Base-by-base conservation (phyloP, 768 basidiomycete genomes). In the Lactifluus pinguis region DNA sequence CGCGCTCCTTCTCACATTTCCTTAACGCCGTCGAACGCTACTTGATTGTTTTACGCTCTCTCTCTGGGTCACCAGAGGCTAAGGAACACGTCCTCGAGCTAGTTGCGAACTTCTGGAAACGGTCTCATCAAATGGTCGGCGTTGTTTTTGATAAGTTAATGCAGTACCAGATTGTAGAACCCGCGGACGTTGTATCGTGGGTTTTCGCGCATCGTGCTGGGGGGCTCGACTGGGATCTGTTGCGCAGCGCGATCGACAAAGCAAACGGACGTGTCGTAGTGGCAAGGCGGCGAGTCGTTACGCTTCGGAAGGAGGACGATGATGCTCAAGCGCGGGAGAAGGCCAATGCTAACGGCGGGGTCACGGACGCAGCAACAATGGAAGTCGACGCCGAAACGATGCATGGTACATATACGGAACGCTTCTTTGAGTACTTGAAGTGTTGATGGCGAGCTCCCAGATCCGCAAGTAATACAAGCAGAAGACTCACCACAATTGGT, bases 101-200 rank as follows among this genome's bases (percentile, higher is more conserved):
- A 2, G 83, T 87, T 0, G 82, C 83, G 0, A 72, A 77, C 4
- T 98, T 95, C 75, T 99, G 95, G 95, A 80, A 79, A 64, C 73
- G 84, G 67, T 92, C 89, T 68, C 77, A 81, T 34, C 94, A 98
- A 67, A 92, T 94, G 84, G 78, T 94, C 50, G 79, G 80, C 15
- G 94, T 99, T 69, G 93, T 98, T 8, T 87, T 95, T 63, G 97
- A 98, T 78, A 99, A 99, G 75, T 76, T 98, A 56, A 89, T 98
- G 84, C 95, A 98, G 70, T 99, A 99, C 73, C 94, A 97, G 70
- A 90, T 98, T 59, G 87, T 98, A 44, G 94, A 98, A 67, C 92
- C 95, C 0, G 84, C 85, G 15, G 95, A 99, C 65, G 87, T 98
- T 9, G 86, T 97, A 56, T 76, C 76, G 4, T 95, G 90, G 88